phyloP scores from a whole-genome alignment of 2,329 filamentous ascomycete genomes.

The Fusarium staphyleae region DNA sequence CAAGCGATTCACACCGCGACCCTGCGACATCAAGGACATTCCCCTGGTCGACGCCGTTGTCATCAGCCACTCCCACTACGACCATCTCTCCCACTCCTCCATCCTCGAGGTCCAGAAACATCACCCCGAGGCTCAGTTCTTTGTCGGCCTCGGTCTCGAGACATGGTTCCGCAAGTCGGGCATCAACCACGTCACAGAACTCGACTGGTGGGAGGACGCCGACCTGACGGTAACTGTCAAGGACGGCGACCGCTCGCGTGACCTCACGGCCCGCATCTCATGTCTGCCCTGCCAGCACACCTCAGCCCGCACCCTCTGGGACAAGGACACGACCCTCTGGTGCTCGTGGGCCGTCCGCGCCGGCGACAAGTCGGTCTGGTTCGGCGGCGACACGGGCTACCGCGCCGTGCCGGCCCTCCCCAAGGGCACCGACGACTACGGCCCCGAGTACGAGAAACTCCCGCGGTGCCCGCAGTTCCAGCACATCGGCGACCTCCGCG shows the following conservation, averaged over 20 bases:
- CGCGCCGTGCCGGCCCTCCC: conserved; percentile 74
- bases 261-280: conserved; percentile 74
- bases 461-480: conserved; percentile 85
- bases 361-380: conserved; percentile 81
- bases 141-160: conserved; percentile 83
- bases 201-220: conserved; percentile 94
- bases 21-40: conserved; percentile 80
- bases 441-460: conserved; percentile 67
- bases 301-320: conserved; percentile 71
- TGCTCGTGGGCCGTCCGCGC: conserved; percentile 82
- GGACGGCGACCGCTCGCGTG: conserved; percentile 42
- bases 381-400: conserved; percentile 92
- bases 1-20: conserved; percentile 78
- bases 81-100: conserved; percentile 83
- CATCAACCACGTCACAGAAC: conserved; percentile 79
- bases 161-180: conserved; percentile 79
- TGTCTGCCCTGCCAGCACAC: conserved; percentile 88
- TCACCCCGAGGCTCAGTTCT: conserved; percentile 84
- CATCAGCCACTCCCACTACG: conserved; percentile 92
- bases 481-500: conserved; percentile 79
- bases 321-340: conserved; percentile 83
- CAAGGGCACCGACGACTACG: conserved; percentile 72
- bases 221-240: conserved; percentile 66
- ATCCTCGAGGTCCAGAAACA: conserved; percentile 73
- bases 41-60: conserved; percentile 78